Evolutionary conservation across 495 filamentous ascomycete genomes (phyloP).

Genomic region (Sphaerosporella brunnea): DNA sequence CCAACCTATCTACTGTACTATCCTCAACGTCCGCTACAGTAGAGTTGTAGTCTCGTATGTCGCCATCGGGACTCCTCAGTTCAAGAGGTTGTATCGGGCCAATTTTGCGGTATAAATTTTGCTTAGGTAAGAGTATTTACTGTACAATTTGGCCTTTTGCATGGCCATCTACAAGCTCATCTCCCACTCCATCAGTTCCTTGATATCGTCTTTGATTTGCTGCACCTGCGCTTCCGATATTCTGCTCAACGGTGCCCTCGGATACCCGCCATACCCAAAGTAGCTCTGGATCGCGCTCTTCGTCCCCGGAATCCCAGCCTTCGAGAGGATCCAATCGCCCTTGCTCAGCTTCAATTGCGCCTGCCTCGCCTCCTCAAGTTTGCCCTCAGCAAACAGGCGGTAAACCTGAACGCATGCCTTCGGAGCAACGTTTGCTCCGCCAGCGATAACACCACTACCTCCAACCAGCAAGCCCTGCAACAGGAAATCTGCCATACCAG

Average conservation of each 20-base stretch:
- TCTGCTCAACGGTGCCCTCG: constrained; percentile 53
- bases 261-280: constrained; percentile 70
- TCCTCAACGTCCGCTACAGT: no score
- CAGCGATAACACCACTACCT: constrained; percentile 70
- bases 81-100: no score
- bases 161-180: constrained; percentile 18
- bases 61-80: no score
- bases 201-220: constrained; percentile 43
- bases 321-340: constrained; percentile 75
- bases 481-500: constrained; percentile 76
- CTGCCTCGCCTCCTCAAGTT: constrained; percentile 52
- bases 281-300: constrained; percentile 70
- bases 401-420: constrained; percentile 70
- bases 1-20: no score
- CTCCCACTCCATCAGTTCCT: constrained; percentile 53
- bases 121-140: no score
- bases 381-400: constrained; percentile 54
- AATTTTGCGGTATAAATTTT: no score
- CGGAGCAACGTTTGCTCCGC: constrained; percentile 72
- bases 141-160: no score
- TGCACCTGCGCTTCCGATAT: constrained; percentile 38
- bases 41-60: no score
- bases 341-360: constrained; percentile 53
- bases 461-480: constrained; percentile 65
- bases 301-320: constrained; percentile 69